Conservation (phyloP, 306 rosid species). For the Morella rubra region DNA sequence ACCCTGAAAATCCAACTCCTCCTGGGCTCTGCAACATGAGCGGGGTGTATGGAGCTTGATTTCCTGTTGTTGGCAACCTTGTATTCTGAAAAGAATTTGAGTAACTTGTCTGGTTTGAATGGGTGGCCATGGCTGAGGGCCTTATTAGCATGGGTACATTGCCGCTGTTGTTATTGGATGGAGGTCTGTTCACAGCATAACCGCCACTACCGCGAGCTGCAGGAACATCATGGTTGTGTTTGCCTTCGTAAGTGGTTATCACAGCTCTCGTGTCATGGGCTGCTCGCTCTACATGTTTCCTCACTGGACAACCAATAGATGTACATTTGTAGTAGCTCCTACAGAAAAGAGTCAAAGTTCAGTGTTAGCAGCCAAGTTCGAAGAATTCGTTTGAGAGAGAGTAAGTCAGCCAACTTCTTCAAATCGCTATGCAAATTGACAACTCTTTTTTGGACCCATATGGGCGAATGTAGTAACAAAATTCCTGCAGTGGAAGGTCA, state of each 20-base stretch:
- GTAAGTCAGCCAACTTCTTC: background rate
- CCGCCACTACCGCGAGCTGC: constrained; percentile 71
- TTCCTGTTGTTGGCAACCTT: constrained; percentile 27
- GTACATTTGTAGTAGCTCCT: constrained; percentile 99
- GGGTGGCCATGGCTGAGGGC: constrained; percentile 44
- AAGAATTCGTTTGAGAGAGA: background rate
- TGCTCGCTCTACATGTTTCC: constrained; percentile 94
- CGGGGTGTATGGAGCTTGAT: constrained; percentile 36
- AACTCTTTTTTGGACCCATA: background rate
- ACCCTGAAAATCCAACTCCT: constrained; percentile 26
- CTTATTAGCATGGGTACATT: constrained; percentile 39
- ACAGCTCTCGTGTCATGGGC: constrained; percentile 75
- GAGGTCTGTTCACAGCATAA: constrained; percentile 37
- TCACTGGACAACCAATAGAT: constrained; percentile 68
- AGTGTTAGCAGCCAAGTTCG: constrained; percentile 14
- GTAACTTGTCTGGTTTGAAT: constrained; percentile 31
- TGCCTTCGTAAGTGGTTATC: constrained; percentile 96
- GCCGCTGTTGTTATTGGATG: constrained; percentile 25
- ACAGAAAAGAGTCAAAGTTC: constrained; percentile 22
- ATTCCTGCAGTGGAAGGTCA: no score
- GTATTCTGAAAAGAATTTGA: constrained; percentile 36
- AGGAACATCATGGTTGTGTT: constrained; percentile 92
- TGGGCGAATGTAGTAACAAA: no score
- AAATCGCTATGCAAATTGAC: background rate
- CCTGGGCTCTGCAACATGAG: constrained; percentile 39